phyloP scores from a whole-genome alignment of 75 land plant genomes.

The Picea sitchensis region DNA sequence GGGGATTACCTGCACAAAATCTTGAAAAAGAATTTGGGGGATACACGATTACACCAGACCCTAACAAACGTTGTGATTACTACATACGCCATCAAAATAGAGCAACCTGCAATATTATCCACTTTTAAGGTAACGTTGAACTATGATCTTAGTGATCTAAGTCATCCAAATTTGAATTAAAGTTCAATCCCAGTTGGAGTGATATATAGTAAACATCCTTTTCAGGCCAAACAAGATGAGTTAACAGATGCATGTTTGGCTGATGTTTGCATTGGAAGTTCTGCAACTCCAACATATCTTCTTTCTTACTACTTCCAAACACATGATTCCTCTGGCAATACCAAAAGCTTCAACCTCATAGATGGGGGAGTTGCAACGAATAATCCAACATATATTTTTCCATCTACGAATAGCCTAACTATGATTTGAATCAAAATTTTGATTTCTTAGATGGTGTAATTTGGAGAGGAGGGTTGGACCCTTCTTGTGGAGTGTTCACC shows the following conservation, averaged over 20 bases:
- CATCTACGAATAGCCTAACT: too few relatives aligned
- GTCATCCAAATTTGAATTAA: not conserved
- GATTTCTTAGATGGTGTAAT: too few relatives aligned
- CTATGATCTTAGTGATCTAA: not conserved
- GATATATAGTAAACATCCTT: not conserved
- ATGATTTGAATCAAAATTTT: not conserved
- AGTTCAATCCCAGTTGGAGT: too few relatives aligned
- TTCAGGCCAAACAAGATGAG: not conserved
- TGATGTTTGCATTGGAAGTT: constrained; percentile 35
- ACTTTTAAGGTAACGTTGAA: constrained; percentile 18
- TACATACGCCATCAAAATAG: constrained; percentile 36
- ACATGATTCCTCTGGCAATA: not conserved
- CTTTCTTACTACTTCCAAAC: constrained; percentile 38
- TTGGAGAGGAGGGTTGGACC: too few relatives aligned
- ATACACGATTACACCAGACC: constrained; percentile 21
- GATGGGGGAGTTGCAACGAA: constrained; percentile 54
- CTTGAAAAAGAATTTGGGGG: constrained; percentile 11
- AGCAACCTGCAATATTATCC: constrained; percentile 49
- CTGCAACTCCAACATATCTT: constrained; percentile 63
- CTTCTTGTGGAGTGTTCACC: too few relatives aligned
- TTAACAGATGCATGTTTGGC: constrained; percentile 13
- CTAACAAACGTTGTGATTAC: constrained; percentile 49
- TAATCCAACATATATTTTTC: constrained; percentile 30
- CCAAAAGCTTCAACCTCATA: constrained; percentile 28
- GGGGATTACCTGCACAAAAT: constrained; percentile 29